Percentiles rank a stretch among this genome's conserved stretches.
Evolutionary conservation across 176 grass and related monocot species (phyloP).

Genomic region (Panicum miliaceum): DNA sequence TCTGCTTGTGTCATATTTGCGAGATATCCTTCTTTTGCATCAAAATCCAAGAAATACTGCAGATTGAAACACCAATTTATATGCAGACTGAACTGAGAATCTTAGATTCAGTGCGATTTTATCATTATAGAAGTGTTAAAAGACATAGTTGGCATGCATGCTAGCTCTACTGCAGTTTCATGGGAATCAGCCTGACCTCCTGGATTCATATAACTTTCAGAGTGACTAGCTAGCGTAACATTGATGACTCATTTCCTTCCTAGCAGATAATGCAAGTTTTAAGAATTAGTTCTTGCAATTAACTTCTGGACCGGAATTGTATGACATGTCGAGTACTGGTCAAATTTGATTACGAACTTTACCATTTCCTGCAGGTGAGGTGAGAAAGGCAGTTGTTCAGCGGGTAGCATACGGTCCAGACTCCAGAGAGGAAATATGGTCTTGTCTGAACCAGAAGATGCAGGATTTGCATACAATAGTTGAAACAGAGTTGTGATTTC

Average conservation of each 20-base stretch:
- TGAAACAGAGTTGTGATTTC: not conserved
- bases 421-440: not conserved
- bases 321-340: too few species aligned
- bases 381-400: not conserved
- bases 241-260: not conserved
- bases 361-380: not conserved
- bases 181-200: not conserved
- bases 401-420: not conserved
- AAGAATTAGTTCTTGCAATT: not conserved
- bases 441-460: slow-evolving; percentile 5
- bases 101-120: not conserved
- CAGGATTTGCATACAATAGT: not conserved
- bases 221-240: not conserved
- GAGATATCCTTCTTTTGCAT: not conserved
- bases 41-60: not conserved
- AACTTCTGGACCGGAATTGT: not conserved
- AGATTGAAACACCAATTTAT: not conserved
- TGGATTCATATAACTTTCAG: not conserved
- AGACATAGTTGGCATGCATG: not conserved
- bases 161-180: not conserved
- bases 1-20: not conserved
- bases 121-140: not conserved
- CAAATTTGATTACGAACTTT: not conserved
- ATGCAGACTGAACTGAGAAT: not conserved
- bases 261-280: not conserved